Evolutionary conservation across 2,329 filamentous ascomycete species (phyloP), one percentile per base, ranked within the genome.

Genomic region (Trichoderma simmonsii): DNA sequence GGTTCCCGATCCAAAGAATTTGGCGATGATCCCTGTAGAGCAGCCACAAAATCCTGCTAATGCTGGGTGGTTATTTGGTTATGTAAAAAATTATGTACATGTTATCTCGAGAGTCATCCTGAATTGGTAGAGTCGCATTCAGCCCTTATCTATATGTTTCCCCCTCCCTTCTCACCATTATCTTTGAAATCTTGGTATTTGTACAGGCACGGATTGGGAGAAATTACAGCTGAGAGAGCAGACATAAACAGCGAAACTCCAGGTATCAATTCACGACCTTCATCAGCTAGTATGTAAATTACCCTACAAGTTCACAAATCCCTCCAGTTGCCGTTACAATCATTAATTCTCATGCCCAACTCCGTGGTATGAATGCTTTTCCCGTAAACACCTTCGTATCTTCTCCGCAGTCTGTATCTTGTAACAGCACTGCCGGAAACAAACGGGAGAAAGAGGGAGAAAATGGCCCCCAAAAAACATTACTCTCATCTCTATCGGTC

Each of bases 271-370:
- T n/a, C 61, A 26, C n/a, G 32, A 26, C 56, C 34, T 59, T 60
- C 36, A 26, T 39, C 48, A 66, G 48, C 4, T 30, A 39, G 32
- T 26, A 68, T 36, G 15, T 30, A 24, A 30, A 60, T 30, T 26
- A 21, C 36, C 60, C 32, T 36, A 7, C 18, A 51, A 51, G 18
- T n/a, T 21, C n/a, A 51, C n/a, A 51, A 21, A 51, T 21, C 51
- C 48, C n/a, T 60, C 56, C 65, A n/a, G 65, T 60, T 68, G 54
- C 65, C 65, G 26, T 68, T 48, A 34, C 34, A 68, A 48, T 60
- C 54, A 68, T 68, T 34, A 60, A 32, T 43, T 12, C 59, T 32
- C 56, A 68, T 68, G 36, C 54, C 65, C 56, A 68, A 68, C 65
- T 68, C 65, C 65, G 6, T 48, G 65, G 54, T 59, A 60, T 68